Evolutionary conservation across 768 basidiomycete genomes (phyloP), one percentile per base, ranked within the genome.

Genomic region (Suillus tomentosus): DNA sequence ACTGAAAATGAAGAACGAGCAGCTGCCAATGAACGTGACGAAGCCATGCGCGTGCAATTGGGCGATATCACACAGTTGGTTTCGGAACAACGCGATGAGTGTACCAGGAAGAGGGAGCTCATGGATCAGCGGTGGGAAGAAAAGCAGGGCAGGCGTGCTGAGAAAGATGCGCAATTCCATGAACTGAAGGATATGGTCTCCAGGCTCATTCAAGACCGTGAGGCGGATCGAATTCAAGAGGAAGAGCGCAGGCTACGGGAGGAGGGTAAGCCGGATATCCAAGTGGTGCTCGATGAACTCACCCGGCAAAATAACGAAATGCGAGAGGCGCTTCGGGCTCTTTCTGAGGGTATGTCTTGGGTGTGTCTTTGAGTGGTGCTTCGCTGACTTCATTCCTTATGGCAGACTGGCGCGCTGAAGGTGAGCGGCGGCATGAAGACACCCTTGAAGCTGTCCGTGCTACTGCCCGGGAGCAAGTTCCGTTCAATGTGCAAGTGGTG

Each of bases 401-500:
- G 64, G 19, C 64, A 92, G 91, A 76, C 67, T 91, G 87, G 88
- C 85, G 88, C 54, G 81, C 81, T 15, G 92, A 93, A 57, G 87
- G 81, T 64, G 78, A 75, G 27, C 81, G 81, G 66, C 88, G 89
- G 64, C 90, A 92, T 64, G 78, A 83, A 64, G 89, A 90, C 55
- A 87, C 87, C 2, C 77, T 95, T 47, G 80, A 80, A 3, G 86
- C 86, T 50, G 88, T 95, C 50, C 82, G 83, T 63, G 81, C 85
- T 37, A 92, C 90, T 34, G 91, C 92, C 0, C 79, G 85, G 64
- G 86, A 90, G 70, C 91, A 89, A 73, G 86, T 94, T 17, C 87
- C 88, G 15, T 94, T 89, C 80, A 94, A 95, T 67, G 88, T 95
- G 14, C 88, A 92, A 81, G 85, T 85, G 34, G 92, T 94, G 78